Evolutionary conservation across 768 basidiomycete species (phyloP).

Genomic region (Tulasnella sp.): DNA sequence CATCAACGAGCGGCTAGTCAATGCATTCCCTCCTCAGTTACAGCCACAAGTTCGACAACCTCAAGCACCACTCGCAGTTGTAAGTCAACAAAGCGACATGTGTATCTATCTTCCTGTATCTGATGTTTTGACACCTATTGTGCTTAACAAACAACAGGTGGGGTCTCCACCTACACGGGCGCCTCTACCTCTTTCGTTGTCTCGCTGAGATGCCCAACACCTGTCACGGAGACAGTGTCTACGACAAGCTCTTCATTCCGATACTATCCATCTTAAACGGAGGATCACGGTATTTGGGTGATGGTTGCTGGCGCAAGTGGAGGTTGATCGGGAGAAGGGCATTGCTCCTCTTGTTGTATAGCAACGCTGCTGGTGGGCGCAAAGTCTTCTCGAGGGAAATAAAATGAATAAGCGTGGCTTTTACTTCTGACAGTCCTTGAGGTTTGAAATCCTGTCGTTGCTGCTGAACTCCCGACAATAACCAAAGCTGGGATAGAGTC

Average conservation of each 20-base stretch:
- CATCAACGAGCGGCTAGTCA: not conserved
- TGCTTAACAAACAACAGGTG: not conserved
- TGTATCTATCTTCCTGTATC: not conserved
- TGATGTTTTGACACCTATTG: not conserved
- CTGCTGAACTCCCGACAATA: no score
- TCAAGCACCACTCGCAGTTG: not conserved
- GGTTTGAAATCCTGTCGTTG: no score
- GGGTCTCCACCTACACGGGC: not conserved
- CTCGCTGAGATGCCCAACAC: not conserved
- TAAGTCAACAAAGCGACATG: not conserved
- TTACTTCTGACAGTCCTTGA: no score
- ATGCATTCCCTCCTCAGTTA: not conserved
- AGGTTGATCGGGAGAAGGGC: not conserved
- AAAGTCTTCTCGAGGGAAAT: no score
- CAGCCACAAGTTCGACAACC: not conserved
- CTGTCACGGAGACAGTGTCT: not conserved
- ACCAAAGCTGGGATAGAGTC: no score
- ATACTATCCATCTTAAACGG: not conserved
- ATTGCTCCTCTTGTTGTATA: not conserved
- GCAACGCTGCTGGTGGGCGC: not conserved
- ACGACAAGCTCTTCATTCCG: not conserved
- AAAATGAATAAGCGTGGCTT: no score
- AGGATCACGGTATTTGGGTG: not conserved
- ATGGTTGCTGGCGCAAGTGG: not conserved
- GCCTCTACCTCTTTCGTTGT: not conserved